Evolutionary conservation across 306 rosid genomes (phyloP), one percentile per base, ranked within the genome.

Genomic region (Trifolium subterraneum): DNA sequence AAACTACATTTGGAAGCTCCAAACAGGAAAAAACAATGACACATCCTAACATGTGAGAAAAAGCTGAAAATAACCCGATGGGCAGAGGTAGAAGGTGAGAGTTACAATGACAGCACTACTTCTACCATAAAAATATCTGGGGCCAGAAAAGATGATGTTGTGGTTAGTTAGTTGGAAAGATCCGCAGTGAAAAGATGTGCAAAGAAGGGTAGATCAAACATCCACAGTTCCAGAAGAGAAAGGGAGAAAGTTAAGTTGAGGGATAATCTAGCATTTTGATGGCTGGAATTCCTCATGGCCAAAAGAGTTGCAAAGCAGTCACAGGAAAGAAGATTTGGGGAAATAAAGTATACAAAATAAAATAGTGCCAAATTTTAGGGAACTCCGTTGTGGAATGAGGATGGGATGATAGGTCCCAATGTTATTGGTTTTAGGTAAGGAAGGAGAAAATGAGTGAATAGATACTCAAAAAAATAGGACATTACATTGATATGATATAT

Each of bases 1-100:
- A 68, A 68, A 44, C 72, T 16, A 48, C 45, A 29, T 68, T 48
- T n/a, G 73, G 45, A 48, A 68, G 73, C 41, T 14, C n/a, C 72
- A 45, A 44, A 68, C 42, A 60, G 42, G 18, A 19, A 18, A 64
- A 64, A 64, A 19, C 10, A 45, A 15, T 6, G 19, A 27, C 39
- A 14, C 65, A 22, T 22, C 16, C 63, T 56, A 22, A 56, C 63
- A 11, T 22, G 16, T 0, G 8, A 22, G 35, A 4, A 55, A 20
- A 56, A 4, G 27, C 23, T 11, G 29, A 29, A 20, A 22, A 56
- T 11, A 56, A 12, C 63, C 63, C 12, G 16, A 56, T 7, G 33
- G 20, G 19, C 39, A 29, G 20, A 27, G 22, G 0, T 15, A 14
- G 67, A 7, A 61, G 22, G 41, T 56, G 33, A 23, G 7, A 22